Evolutionary conservation across 129 eudicot species (phyloP).

Genomic region (Lactuca saligna): DNA sequence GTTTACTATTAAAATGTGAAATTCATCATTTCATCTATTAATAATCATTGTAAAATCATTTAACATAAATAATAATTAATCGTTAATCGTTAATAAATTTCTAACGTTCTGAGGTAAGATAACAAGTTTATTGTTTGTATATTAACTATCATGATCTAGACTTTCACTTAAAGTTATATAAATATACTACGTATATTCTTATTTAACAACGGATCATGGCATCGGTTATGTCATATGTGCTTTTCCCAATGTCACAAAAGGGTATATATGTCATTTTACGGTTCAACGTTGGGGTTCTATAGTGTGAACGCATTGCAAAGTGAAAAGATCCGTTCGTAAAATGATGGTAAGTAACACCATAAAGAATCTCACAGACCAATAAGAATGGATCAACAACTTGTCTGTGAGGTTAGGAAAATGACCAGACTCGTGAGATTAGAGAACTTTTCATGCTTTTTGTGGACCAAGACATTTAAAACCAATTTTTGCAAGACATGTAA

Average conservation of each 20-base stretch:
- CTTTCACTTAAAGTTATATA: no score
- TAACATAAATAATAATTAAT: no score
- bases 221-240: not conserved
- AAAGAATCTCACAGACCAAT: slow-evolving; percentile 12
- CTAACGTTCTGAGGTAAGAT: not conserved
- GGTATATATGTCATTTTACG: slow-evolving; percentile 1
- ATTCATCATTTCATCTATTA: not conserved
- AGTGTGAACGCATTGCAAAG: slow-evolving; percentile 27
- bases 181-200: no score
- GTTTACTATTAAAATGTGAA: no score
- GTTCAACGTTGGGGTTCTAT: not conserved
- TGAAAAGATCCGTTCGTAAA: slow-evolving; percentile 20
- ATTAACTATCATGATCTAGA: not conserved
- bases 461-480: slow-evolving; percentile 13
- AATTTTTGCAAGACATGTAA: slow-evolving; percentile 14
- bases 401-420: slow-evolving; percentile 7
- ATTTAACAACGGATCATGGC: no score
- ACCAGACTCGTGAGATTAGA: not conserved
- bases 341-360: not conserved
- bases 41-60: not conserved
- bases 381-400: not conserved
- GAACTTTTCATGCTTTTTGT: slow-evolving; percentile 5
- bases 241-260: not conserved
- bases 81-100: not conserved
- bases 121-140: not conserved